Evolutionary conservation across 345 rosid genomes (phyloP).

Genomic region (Turnera subulata): DNA sequence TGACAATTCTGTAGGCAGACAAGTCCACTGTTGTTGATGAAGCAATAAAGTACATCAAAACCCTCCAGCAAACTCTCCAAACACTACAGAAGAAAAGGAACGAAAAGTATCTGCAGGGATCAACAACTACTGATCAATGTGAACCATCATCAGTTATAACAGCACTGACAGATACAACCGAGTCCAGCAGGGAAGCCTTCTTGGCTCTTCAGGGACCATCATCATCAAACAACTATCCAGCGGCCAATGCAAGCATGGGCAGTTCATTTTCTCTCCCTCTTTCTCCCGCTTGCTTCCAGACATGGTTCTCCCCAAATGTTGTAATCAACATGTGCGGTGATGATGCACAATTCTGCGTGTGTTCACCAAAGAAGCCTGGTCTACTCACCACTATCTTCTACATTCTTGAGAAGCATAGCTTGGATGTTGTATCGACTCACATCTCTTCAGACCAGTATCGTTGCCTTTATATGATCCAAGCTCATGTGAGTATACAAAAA

Average conservation of each 20-base stretch:
- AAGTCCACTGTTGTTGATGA: constrained; percentile 68
- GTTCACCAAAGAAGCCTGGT: constrained; percentile 38
- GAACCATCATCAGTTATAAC: constrained; percentile 23
- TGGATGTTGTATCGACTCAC: constrained; percentile 49
- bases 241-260: constrained; percentile 3
- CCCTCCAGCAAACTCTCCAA: constrained; percentile 37
- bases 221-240: constrained; percentile 9
- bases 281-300: constrained; percentile 30
- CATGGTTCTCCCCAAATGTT: constrained; percentile 55
- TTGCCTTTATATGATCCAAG: constrained; percentile 39
- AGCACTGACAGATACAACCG: constrained; percentile 25
- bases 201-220: constrained; percentile 31
- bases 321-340: constrained; percentile 44
- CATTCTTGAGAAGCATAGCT: constrained; percentile 44
- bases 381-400: constrained; percentile 32
- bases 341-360: constrained; percentile 46
- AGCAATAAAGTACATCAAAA: constrained; percentile 48
- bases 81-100: constrained; percentile 43
- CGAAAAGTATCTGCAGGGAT: constrained; percentile 40
- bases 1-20: constrained; percentile 47
- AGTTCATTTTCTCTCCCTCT: constrained; percentile 7
- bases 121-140: constrained; percentile 13
- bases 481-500: constrained; percentile 26
- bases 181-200: constrained; percentile 30
- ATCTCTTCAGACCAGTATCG: constrained; percentile 34